Percentiles rank a stretch among this genome's conserved stretches.
Conservation (phyloP, 2,329 filamentous ascomycete genomes). For the Akanthomyces lecanii region DNA sequence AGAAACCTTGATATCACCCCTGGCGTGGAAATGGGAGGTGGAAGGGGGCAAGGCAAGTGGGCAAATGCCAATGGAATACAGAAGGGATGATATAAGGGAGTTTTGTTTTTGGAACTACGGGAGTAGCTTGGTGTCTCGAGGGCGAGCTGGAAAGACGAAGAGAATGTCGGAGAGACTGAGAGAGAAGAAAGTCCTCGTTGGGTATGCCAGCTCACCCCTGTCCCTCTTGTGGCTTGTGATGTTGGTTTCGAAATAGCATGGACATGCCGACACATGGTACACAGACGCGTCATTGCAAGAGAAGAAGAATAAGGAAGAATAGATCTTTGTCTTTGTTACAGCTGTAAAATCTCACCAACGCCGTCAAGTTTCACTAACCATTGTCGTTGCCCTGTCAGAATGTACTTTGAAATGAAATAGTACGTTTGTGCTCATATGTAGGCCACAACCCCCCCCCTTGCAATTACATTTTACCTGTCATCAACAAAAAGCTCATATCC, state of each 20-base stretch:
- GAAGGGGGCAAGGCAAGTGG: not conserved
- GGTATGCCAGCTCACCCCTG: not conserved
- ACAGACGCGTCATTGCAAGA: slow-evolving; percentile 1
- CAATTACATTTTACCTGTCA: not conserved
- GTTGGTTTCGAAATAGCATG: slow-evolving; percentile 1
- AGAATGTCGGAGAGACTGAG: not conserved
- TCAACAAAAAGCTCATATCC: not conserved
- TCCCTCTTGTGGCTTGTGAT: not conserved
- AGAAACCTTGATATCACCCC: slow-evolving; percentile 1
- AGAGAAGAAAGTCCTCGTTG: not conserved
- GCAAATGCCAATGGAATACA: not conserved
- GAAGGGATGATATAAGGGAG: not conserved
- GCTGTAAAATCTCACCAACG: slow-evolving; percentile 12
- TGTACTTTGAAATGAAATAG: not conserved
- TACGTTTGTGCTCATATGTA: not conserved
- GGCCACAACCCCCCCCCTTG: not conserved
- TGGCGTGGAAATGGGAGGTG: not conserved
- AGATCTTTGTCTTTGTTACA: slow-evolving; percentile 16
- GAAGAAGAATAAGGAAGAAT: slow-evolving; percentile 15
- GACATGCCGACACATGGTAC: not conserved
- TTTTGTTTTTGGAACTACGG: not conserved
- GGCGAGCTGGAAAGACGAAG: not conserved
- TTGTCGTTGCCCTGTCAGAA: not conserved
- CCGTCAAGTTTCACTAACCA: not conserved
- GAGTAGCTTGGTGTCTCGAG: not conserved